phyloP scores from a whole-genome alignment of 257 asterid genomes.

The Nicotiana paniculata region DNA sequence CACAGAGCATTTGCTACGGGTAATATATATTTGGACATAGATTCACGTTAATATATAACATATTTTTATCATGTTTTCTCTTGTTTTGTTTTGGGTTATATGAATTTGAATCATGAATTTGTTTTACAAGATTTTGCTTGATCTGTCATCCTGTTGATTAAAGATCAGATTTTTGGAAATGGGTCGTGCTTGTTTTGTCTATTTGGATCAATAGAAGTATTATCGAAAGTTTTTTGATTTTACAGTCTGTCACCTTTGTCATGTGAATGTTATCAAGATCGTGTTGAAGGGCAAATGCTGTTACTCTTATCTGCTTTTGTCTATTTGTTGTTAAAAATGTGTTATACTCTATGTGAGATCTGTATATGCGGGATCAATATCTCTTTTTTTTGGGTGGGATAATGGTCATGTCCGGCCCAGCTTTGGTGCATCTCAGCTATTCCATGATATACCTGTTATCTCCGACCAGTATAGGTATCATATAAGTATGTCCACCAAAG shows the following conservation, averaged over 20 bases:
- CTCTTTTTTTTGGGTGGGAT: no score
- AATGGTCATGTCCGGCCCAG: neutral
- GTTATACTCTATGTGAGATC: neutral
- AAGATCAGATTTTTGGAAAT: conserved; percentile 34
- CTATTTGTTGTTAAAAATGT: neutral
- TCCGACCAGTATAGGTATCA: no score
- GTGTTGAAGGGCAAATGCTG: neutral
- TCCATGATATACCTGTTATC: neutral
- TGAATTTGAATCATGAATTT: conserved; percentile 11
- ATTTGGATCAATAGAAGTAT: conserved; percentile 15
- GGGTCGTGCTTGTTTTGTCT: conserved; percentile 5
- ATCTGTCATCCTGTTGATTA: conserved; percentile 29
- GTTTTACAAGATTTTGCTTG: conserved; percentile 15
- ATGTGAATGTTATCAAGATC: neutral
- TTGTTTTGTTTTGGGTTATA: neutral
- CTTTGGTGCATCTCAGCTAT: neutral
- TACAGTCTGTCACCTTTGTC: neutral
- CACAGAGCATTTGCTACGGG: conserved; percentile 82
- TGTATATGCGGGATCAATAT: neutral
- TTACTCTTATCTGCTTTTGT: neutral
- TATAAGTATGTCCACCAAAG: no score
- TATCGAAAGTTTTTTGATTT: neutral
- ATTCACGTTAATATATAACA: neutral
- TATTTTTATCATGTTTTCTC: neutral
- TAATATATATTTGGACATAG: conserved; percentile 7